A percentile compares a stretch with the other conserved stretches of the same genome.
phyloP scores from a whole-genome alignment of 306 rosid genomes.

The Luffa aegyptiaca region DNA sequence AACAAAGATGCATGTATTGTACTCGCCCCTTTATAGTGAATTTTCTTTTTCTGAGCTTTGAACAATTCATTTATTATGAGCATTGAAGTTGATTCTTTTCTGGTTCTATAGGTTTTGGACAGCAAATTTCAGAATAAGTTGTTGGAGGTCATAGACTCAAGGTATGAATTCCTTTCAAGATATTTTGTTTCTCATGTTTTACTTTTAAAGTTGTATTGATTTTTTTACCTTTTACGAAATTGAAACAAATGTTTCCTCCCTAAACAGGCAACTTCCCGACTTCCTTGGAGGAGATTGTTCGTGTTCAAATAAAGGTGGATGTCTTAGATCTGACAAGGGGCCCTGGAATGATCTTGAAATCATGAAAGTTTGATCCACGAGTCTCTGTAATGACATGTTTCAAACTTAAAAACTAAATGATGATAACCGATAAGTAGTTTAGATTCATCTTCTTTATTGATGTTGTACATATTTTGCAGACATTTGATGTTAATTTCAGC shows the following conservation, averaged over 20 bases:
- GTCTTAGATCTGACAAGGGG: constrained; percentile 80
- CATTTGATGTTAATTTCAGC: no score
- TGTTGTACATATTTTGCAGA: no score
- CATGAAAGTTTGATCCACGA: constrained; percentile 50
- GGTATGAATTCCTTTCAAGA: constrained; percentile 39
- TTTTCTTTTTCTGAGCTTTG: constrained; percentile 18
- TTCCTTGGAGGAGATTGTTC: constrained; percentile 90
- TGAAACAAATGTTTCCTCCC: constrained; percentile 2
- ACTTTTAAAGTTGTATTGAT: background rate
- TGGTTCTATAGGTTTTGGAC: constrained; percentile 67
- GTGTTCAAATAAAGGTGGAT: constrained; percentile 79
- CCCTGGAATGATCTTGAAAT: constrained; percentile 89
- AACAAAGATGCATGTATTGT: constrained; percentile 65
- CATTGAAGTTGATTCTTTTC: constrained; percentile 13
- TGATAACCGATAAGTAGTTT: no score
- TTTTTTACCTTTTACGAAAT: background rate
- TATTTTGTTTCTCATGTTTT: background rate
- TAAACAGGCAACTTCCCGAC: constrained; percentile 81
- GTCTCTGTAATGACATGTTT: no score
- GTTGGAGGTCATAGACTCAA: constrained; percentile 70
- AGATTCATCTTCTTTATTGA: no score
- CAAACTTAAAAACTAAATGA: no score
- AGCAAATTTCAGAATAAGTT: constrained; percentile 53
- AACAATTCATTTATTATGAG: constrained; percentile 5
- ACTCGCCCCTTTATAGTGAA: constrained; percentile 2